These are phyloP conservation scores for Mycosphaerella arachidis DNA, from an alignment of 2,329 filamentous ascomycete species.

Conservation along the genomic window DNA sequence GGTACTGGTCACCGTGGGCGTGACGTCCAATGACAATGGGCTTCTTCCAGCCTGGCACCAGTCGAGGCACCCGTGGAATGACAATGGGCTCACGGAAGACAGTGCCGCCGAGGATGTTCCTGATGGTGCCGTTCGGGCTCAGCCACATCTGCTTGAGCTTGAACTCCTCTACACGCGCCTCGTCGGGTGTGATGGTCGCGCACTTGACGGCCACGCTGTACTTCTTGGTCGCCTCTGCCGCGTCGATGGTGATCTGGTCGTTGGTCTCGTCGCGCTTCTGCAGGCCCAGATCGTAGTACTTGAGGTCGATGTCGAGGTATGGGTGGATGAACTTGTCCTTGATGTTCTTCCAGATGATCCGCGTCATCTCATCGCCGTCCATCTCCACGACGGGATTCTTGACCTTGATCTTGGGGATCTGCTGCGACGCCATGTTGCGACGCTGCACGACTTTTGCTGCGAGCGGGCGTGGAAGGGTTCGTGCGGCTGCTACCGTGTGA, in stretches of 20 bases:
- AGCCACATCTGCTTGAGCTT: constrained; percentile 99
- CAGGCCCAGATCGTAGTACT: constrained; percentile 62
- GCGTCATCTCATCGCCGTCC: constrained; percentile 92
- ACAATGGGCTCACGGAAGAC: constrained; percentile 99
- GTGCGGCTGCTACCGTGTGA: constrained; percentile 18
- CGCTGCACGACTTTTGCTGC: constrained; percentile 33
- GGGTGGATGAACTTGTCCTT: constrained; percentile 98
- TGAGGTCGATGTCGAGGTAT: constrained; percentile 94
- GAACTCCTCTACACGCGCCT: constrained; percentile 94
- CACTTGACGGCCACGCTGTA: constrained; percentile 99
- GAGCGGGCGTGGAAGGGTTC: constrained; percentile 29
- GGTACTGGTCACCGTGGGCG: constrained; percentile 98
- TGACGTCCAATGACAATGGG: constrained; percentile 98
- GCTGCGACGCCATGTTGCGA: constrained; percentile 35
- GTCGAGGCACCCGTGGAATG: constrained; percentile 84
- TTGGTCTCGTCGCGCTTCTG: constrained; percentile 94
- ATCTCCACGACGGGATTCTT: constrained; percentile 98
- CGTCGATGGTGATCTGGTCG: constrained; percentile 91
- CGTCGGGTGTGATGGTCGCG: constrained; percentile 97
- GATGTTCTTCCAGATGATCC: constrained; percentile 98
- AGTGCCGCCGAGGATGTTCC: constrained; percentile 75
- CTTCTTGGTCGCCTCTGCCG: constrained; percentile 97
- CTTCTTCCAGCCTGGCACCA: constrained; percentile 97
- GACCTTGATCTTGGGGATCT: constrained; percentile 88
- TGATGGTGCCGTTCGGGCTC: constrained; percentile 86